Evolutionary conservation across 163 green algal genomes (phyloP), one percentile per base, ranked within the genome.

Genomic region (Prototheca wickerhamii): DNA sequence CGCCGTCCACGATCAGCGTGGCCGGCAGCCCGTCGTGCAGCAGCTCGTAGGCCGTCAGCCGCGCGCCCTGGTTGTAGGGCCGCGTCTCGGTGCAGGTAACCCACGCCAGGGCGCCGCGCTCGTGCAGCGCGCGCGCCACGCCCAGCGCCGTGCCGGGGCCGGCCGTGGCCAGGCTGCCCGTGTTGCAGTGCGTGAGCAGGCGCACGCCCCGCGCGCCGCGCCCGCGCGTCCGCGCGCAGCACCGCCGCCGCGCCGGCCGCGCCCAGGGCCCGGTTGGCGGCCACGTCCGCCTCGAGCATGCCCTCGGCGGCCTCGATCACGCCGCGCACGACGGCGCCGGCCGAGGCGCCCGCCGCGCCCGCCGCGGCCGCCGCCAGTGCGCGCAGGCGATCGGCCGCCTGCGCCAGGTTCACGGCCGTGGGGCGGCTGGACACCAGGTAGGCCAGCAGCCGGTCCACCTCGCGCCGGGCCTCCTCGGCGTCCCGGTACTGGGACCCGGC

Each of bases 101-200:
- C 59, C 87, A 83, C 67, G 92, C 78, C 65, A 98, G 78, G 44
- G 58, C 35, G 17, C 84, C 88, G 46, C 65, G 54, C 55, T 83
- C 82, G 43, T 85, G 75, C 63, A 95, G 76, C 20, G 84, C 64
- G 12, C 90, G 75, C 26, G 89, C 66, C 2, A 95, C 86, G 50
- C 92, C 91, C 63, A 98, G 80, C 21, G 92, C 92, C 0, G 92
- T 98, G 53, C 92, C 92, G 62, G 88, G 96, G 0, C 74, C 84
- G 1, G 87, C 88, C 0, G 89, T 97, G 15, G 92, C 92, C 58
- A 98, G 81, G 71, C 82, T 91, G 64, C 92, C 92, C 0, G 92
- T 96, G 82, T 98, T 98, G 85, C 92, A 98, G 82, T 95, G 86
- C 7, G 92, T 98, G 51, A 98, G 79, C 44, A 98, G 81, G 15